phyloP scores from a whole-genome alignment of 2,329 filamentous ascomycete genomes.

The Colletotrichum tamarilloi region DNA sequence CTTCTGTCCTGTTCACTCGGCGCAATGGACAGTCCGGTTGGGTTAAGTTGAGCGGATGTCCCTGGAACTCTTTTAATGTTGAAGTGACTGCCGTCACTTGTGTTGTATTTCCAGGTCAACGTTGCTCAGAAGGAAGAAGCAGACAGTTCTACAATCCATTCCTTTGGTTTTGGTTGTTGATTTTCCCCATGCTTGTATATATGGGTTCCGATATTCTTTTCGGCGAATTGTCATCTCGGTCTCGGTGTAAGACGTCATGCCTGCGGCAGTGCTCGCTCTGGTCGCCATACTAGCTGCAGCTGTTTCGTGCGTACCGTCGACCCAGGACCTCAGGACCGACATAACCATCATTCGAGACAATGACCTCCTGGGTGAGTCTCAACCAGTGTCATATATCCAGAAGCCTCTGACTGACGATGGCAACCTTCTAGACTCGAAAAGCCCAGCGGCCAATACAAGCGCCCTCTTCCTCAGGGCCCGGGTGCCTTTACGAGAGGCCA shows the following conservation, averaged over 20 bases:
- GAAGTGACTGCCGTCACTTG: neutral
- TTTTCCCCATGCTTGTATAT: neutral
- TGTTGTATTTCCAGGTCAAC: neutral
- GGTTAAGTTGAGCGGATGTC: slow-evolving; percentile 14
- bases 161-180: neutral
- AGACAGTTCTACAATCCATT: neutral
- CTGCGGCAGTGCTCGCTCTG: slow-evolving; percentile 17
- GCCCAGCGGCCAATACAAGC: slow-evolving; percentile 45
- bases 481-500: slow-evolving; percentile 43
- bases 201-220: neutral
- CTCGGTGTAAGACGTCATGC: slow-evolving; percentile 31
- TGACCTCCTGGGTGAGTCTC: slow-evolving; percentile 50
- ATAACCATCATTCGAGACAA: slow-evolving; percentile 53
- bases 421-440: slow-evolving; percentile 43
- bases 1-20: slow-evolving; percentile 15
- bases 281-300: slow-evolving; percentile 37
- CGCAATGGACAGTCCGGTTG: slow-evolving; percentile 15
- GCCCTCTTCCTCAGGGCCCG: slow-evolving; percentile 47
- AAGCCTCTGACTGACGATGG: neutral
- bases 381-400: no score
- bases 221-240: slow-evolving; percentile 16
- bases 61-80: neutral
- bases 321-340: slow-evolving; percentile 47
- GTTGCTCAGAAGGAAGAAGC: neutral
- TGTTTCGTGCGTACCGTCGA: slow-evolving; percentile 44